A percentile compares a stretch with the other conserved stretches of the same genome.
Conservation (phyloP, 768 basidiomycete genomes). For the Hemileccinum rubropunctum region DNA sequence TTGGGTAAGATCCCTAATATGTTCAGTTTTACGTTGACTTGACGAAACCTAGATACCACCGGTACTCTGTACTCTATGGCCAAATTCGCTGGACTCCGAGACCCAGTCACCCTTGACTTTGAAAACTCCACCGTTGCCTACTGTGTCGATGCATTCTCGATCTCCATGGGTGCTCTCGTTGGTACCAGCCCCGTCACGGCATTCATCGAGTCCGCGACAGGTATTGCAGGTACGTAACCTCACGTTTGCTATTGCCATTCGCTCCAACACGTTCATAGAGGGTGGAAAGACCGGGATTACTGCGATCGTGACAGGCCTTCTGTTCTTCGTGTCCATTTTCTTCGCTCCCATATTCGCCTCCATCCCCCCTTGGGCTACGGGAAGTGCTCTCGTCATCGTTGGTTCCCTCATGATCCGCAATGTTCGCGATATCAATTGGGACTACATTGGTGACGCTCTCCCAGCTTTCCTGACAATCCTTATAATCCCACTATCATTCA, state of each 20-base stretch:
- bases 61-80: constrained; percentile 91
- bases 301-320: constrained; percentile 65
- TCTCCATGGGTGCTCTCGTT: constrained; percentile 77
- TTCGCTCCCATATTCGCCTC: constrained; percentile 88
- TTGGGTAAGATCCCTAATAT: constrained; percentile 46
- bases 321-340: constrained; percentile 83
- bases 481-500: constrained; percentile 75
- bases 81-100: constrained; percentile 84
- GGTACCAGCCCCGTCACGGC: constrained; percentile 82
- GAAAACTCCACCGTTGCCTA: constrained; percentile 81
- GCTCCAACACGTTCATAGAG: constrained; percentile 42
- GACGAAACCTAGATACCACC: constrained; percentile 34
- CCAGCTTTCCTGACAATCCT: constrained; percentile 83
- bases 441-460: constrained; percentile 82
- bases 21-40: background rate
- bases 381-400: constrained; percentile 80
- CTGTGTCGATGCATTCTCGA: constrained; percentile 78
- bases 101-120: constrained; percentile 82
- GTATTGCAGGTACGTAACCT: constrained; percentile 56
- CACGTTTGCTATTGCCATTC: background rate
- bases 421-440: constrained; percentile 86
- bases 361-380: constrained; percentile 85
- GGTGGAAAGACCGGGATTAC: constrained; percentile 88
- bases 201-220: constrained; percentile 80
- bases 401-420: constrained; percentile 90